Conservation (phyloP, 2,329 filamentous ascomycete species). For the Aspergillus awamori region DNA sequence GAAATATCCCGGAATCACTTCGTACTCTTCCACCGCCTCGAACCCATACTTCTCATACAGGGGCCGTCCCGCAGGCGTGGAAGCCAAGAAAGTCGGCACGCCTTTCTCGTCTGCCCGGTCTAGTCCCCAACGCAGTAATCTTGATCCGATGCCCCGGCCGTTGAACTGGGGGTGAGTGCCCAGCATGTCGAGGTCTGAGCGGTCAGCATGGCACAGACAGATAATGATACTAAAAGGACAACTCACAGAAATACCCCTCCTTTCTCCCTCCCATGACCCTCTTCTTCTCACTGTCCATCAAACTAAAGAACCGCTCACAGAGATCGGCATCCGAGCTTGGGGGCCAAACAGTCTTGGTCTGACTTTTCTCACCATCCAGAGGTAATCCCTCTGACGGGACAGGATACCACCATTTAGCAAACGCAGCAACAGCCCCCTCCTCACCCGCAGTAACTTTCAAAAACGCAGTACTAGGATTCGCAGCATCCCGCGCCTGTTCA, state of each 20-base stretch:
- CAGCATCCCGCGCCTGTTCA: not conserved
- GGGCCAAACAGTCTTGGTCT: constrained; percentile 8
- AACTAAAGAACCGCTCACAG: constrained; percentile 12
- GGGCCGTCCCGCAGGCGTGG: constrained; percentile 9
- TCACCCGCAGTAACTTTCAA: constrained; percentile 9
- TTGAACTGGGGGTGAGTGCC: constrained; percentile 13
- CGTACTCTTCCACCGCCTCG: constrained; percentile 5
- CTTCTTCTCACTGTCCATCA: not conserved
- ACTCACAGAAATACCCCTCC: constrained; percentile 14
- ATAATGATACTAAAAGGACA: too few relatives aligned
- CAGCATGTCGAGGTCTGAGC: constrained; percentile 15
- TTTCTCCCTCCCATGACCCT: constrained; percentile 2
- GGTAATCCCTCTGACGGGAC: not conserved
- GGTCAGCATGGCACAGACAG: not conserved
- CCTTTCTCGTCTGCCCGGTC: constrained; percentile 11
- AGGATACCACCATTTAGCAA: constrained; percentile 13
- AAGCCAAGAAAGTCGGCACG: constrained; percentile 11
- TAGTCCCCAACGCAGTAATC: constrained; percentile 15
- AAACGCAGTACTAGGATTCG: not conserved
- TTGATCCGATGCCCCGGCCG: constrained; percentile 11
- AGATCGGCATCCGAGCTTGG: constrained; percentile 10
- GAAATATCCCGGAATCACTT: constrained; percentile 14
- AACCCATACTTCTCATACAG: constrained; percentile 18
- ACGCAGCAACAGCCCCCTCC: constrained; percentile 2
- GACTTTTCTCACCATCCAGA: not conserved